phyloP scores from a whole-genome alignment of 1,284 basidiomycete species.

The Cutaneotrichosporon arboriforme region DNA sequence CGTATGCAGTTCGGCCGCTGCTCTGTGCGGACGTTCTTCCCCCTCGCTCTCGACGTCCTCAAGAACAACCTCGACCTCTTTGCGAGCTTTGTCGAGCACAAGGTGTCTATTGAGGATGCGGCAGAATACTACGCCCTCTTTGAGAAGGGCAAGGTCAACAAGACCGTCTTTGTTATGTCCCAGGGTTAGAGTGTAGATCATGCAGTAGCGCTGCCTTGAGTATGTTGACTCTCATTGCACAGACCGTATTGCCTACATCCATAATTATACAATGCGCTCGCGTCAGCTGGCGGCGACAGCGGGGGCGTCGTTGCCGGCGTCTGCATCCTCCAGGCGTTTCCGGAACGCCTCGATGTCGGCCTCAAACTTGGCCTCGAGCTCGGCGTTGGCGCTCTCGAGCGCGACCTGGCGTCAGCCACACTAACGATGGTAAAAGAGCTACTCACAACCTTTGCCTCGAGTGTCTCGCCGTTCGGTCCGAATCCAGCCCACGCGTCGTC shows the following conservation, averaged over 20 bases:
- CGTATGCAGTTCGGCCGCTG: slow-evolving; percentile 60
- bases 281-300: background rate
- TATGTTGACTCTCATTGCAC: too few relatives aligned
- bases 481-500: slow-evolving; percentile 36
- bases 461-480: slow-evolving; percentile 31
- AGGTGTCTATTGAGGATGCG: slow-evolving; percentile 37
- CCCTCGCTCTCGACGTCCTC: slow-evolving; percentile 65
- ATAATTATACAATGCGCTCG: background rate
- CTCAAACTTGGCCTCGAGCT: slow-evolving; percentile 28
- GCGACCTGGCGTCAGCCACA: slow-evolving; percentile 13
- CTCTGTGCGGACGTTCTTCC: slow-evolving; percentile 73
- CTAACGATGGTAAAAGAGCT: background rate
- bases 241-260: too few relatives aligned
- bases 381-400: slow-evolving; percentile 36
- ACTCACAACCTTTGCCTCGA: slow-evolving; percentile 43
- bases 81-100: slow-evolving; percentile 40
- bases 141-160: slow-evolving; percentile 42
- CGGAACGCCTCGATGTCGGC: slow-evolving; percentile 21
- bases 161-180: slow-evolving; percentile 43
- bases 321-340: slow-evolving; percentile 11
- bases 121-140: slow-evolving; percentile 45
- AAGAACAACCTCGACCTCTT: slow-evolving; percentile 38
- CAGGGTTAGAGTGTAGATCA: background rate
- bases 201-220: too few relatives aligned
- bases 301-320: background rate